phyloP scores from a whole-genome alignment of 371 early-diverging fungal genomes.

The Circinella minor region DNA sequence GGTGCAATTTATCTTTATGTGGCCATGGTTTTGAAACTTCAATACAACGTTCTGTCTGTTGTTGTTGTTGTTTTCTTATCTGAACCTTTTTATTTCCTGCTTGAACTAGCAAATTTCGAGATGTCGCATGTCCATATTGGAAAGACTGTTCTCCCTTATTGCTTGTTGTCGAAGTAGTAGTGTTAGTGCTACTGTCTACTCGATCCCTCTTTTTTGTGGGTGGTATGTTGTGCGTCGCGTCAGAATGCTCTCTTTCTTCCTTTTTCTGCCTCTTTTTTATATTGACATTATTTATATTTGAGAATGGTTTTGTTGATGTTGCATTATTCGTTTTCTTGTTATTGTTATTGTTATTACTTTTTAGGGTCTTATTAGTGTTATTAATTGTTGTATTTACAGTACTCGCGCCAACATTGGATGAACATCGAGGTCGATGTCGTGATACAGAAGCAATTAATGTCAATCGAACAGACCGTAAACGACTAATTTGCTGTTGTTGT shows the following conservation, averaged over 20 bases:
- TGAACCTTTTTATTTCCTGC: neutral
- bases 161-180: neutral
- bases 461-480: constrained; percentile 20
- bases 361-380: neutral
- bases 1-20: neutral
- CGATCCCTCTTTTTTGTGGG: constrained; percentile 8
- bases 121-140: neutral
- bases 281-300: neutral
- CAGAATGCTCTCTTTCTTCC: neutral
- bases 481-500: constrained; percentile 11
- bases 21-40: neutral
- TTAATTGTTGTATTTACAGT: neutral
- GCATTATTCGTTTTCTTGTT: too few relatives aligned
- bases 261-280: neutral
- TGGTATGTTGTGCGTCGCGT: neutral
- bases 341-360: neutral
- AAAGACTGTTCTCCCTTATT: neutral
- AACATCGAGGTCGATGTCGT: constrained; percentile 11
- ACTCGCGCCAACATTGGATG: neutral
- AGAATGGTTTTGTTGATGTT: neutral
- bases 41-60: neutral
- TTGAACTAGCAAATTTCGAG: neutral
- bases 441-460: constrained; percentile 28
- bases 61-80: neutral
- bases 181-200: neutral